Evolutionary conservation across 192 early-diverging fungal species (phyloP), one percentile per base, ranked within the genome.

Genomic region (Mortierella alpina): DNA sequence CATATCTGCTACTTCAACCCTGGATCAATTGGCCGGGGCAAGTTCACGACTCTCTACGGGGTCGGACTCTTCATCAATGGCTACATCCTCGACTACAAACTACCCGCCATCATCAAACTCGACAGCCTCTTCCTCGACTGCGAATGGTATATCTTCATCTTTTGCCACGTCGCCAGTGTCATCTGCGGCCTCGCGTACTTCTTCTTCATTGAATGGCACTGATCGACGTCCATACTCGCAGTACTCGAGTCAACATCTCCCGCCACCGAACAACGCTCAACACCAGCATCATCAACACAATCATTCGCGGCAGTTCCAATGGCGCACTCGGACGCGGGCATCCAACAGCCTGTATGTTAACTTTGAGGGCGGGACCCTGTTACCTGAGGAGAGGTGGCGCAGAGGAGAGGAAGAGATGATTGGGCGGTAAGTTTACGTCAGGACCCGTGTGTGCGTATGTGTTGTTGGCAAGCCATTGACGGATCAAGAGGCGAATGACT

Each of bases 261-360:
- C 1, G 31, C 31, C 31, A 31, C 31, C 31, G 31, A 31, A 31
- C 57, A 59, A 7, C 31, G 42, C 15, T 42, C 2, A 9, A 42
- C 58, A 17, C 42, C 58, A 5, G 15, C 58, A 1, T 59, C 40
- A 5, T 22, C 58, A 9, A n/a, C 40, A n/a, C 17, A 12, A 18
- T 59, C 58, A 8, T 44, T 31, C 17, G 39, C 58, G 42, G n/a
- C 58, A 59, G 42, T 59, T 59, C 40, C 18, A 54, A 10, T 39
- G 39, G 71, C 57, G 56, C 31, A 44, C 46, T 11, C 63, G 48
- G 22, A 18, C 14, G 39, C 66, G 63, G 40, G 64, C 54, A 9
- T 67, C 51, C 45, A 71, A 79, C 18, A 79, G 69, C 49, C 63
- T 79, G 4, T 79, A 79, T 71, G 50, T 66, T 4, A 62, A 79